phyloP scores from a whole-genome alignment of 192 early-diverging fungal genomes.

The Chytriomyces confervae region DNA sequence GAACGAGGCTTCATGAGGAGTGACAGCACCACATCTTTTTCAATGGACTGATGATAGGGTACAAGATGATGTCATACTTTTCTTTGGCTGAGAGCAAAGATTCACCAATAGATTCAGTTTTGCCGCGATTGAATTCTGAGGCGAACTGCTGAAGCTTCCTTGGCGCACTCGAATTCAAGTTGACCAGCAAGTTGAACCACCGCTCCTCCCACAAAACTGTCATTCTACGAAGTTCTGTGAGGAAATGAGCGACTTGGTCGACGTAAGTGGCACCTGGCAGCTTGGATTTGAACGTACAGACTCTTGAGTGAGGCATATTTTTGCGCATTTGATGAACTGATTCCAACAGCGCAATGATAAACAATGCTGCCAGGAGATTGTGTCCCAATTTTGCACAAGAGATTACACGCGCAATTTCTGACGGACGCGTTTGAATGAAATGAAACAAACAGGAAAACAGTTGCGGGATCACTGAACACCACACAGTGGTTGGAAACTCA shows the following conservation, averaged over 20 bases:
- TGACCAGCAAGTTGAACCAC: slow-evolving; percentile 75
- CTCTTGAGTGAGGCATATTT: neutral
- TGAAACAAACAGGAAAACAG: slow-evolving; percentile 75
- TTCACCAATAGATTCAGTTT: slow-evolving; percentile 43
- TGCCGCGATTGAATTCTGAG: slow-evolving; percentile 62
- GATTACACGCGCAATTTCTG: slow-evolving; percentile 52
- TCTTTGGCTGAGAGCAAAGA: slow-evolving; percentile 51
- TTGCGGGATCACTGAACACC: slow-evolving; percentile 76
- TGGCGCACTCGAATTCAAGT: slow-evolving; percentile 61
- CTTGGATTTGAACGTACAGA: slow-evolving; percentile 2
- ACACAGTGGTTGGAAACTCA: slow-evolving; percentile 42
- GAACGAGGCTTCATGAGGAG: slow-evolving; percentile 77
- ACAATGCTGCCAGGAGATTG: slow-evolving; percentile 69
- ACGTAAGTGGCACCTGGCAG: neutral
- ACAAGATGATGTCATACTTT: slow-evolving; percentile 61
- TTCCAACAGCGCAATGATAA: slow-evolving; percentile 64
- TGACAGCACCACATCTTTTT: slow-evolving; percentile 56
- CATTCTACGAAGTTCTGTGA: slow-evolving; percentile 66
- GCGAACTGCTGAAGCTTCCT: slow-evolving; percentile 62
- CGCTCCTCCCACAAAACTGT: slow-evolving; percentile 85
- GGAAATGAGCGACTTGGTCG: slow-evolving; percentile 42
- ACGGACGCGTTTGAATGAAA: slow-evolving; percentile 63
- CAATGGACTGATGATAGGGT: slow-evolving; percentile 61
- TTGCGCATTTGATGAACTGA: neutral
- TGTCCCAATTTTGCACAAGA: slow-evolving; percentile 66